Conservation (phyloP, 208 protist species). For the Crithidia thermophila region DNA sequence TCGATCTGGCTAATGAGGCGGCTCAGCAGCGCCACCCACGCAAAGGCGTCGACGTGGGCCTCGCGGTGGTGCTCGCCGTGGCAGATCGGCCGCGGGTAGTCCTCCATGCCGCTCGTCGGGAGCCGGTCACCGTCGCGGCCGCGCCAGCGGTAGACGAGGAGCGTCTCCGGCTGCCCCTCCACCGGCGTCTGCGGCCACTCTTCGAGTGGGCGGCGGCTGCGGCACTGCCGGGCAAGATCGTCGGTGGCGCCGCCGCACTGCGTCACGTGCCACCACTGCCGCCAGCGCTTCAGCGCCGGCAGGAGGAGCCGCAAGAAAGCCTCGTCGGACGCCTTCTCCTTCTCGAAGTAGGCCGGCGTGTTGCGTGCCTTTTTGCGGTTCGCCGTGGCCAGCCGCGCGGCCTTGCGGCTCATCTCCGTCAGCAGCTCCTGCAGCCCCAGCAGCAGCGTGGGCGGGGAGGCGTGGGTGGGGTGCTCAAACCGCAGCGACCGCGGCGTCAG, state of each 20-base stretch:
- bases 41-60: constrained; percentile 82
- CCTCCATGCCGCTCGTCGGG: constrained; percentile 78
- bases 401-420: constrained; percentile 46
- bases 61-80: constrained; percentile 52
- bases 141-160: constrained; percentile 82
- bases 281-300: constrained; percentile 59
- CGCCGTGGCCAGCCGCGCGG: constrained; percentile 22
- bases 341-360: constrained; percentile 41
- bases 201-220: constrained; percentile 47
- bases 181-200: constrained; percentile 47
- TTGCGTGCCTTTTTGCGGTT: constrained; percentile 56
- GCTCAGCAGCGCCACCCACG: constrained; percentile 80
- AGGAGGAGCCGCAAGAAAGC: constrained; percentile 61
- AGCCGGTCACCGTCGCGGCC: constrained; percentile 57
- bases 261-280: constrained; percentile 75
- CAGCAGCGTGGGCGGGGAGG: constrained; percentile 65
- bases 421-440: constrained; percentile 69
- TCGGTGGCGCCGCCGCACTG: constrained; percentile 51
- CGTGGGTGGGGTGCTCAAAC: constrained; percentile 60
- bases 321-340: constrained; percentile 42
- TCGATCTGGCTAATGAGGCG: constrained; percentile 66
- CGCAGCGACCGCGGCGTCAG: constrained; percentile 42
- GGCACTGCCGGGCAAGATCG: constrained; percentile 37
- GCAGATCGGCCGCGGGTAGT: constrained; percentile 77
- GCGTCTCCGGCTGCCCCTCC: constrained; percentile 34